phyloP scores from a whole-genome alignment of 768 basidiomycete genomes.

The Kwoniella botswanensis region DNA sequence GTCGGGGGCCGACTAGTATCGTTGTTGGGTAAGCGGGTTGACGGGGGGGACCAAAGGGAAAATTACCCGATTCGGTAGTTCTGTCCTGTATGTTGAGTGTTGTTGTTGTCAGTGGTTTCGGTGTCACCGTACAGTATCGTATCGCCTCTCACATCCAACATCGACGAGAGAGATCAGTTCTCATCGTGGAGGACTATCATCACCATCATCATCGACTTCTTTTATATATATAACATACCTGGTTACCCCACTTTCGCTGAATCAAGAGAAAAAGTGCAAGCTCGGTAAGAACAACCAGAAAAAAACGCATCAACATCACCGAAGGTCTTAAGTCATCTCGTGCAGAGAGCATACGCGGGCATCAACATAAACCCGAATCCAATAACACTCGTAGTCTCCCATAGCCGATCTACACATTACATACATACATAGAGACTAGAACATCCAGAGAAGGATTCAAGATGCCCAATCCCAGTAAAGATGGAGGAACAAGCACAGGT shows the following conservation, averaged over 20 bases:
- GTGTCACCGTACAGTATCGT: too few species aligned
- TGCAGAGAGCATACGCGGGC: background rate
- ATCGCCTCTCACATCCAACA: too few species aligned
- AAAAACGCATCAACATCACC: background rate
- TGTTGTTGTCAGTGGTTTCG: background rate
- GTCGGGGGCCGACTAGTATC: background rate
- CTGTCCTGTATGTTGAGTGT: background rate
- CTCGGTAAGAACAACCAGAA: background rate
- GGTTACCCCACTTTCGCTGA: background rate
- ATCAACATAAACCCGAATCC: background rate
- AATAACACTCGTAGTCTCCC: background rate
- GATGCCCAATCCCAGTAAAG: slow-evolving; percentile 1
- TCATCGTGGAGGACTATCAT: too few species aligned
- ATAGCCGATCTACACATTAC: background rate
- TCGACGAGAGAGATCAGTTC: too few species aligned
- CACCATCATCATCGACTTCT: background rate
- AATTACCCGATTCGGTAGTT: background rate
- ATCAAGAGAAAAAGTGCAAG: background rate
- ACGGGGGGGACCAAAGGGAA: too few species aligned
- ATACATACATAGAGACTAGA: background rate
- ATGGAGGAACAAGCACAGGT: background rate
- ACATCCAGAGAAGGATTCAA: background rate
- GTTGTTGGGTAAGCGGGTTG: background rate
- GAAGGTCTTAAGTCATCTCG: background rate
- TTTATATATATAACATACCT: background rate